phyloP scores from a whole-genome alignment of 306 rosid species.

The Ormosia emarginata region DNA sequence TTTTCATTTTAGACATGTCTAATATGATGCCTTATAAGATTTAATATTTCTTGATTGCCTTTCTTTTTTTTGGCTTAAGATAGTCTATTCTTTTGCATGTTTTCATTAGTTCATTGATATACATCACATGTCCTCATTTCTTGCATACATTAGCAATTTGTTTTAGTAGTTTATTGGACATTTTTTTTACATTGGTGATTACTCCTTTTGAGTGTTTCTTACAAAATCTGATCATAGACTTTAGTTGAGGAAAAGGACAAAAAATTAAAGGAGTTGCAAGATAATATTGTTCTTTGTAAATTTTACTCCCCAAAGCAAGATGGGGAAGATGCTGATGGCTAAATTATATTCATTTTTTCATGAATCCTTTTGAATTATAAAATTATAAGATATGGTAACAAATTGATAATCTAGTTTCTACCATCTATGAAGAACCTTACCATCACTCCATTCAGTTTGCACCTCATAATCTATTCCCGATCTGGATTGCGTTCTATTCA shows the following conservation, averaged over 20 bases:
- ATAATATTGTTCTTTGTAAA: slow-evolving; percentile 70
- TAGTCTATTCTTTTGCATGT: background rate
- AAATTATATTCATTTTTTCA: no score
- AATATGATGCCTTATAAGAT: background rate
- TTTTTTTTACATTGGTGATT: background rate
- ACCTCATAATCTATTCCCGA: no score
- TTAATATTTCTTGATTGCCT: background rate
- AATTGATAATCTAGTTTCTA: no score
- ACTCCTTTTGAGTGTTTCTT: slow-evolving; percentile 15
- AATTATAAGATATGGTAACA: no score
- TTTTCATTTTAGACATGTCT: background rate
- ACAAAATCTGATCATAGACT: slow-evolving; percentile 47
- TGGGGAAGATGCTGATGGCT: slow-evolving; percentile 96
- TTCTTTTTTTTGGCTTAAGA: background rate
- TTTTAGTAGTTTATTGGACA: background rate
- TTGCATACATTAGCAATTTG: background rate
- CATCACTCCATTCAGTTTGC: no score
- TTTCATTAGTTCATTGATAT: background rate
- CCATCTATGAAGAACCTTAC: no score
- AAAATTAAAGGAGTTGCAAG: slow-evolving; percentile 83
- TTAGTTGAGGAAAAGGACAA: slow-evolving; percentile 92
- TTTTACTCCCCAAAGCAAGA: slow-evolving; percentile 91
- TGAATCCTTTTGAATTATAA: no score
- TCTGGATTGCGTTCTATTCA: no score
- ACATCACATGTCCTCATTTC: background rate